Evolutionary conservation across 441 rosid genomes (phyloP).

Genomic region (Hypseocharis bilobata): DNA sequence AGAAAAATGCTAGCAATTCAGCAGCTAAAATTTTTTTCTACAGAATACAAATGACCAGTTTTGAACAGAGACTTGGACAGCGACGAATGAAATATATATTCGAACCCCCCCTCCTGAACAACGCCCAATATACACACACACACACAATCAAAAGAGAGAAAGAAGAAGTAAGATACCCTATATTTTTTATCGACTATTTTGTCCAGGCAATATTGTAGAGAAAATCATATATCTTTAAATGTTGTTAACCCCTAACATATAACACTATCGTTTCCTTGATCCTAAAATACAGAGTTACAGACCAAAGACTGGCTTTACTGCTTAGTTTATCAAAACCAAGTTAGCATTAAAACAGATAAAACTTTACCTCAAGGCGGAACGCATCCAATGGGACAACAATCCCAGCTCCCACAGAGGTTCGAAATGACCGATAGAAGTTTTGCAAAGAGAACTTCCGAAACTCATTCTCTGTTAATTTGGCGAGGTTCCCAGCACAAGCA

Average conservation of each 20-base stretch:
- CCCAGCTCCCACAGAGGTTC: constrained; percentile 75
- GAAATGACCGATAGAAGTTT: constrained; percentile 47
- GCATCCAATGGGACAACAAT: constrained; percentile 62
- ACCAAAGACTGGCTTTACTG: not conserved
- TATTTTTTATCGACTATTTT: too few species aligned
- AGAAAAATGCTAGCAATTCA: too few species aligned
- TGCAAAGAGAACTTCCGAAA: constrained; percentile 39
- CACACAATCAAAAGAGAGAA: not conserved
- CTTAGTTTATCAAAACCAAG: not conserved
- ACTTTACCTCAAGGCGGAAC: constrained; percentile 71
- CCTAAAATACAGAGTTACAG: not conserved
- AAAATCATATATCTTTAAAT: not conserved
- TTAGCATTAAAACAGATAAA: constrained; percentile 11
- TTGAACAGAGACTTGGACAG: too few species aligned
- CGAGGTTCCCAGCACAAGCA: constrained; percentile 68
- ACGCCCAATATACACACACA: not conserved
- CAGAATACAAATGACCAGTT: too few species aligned
- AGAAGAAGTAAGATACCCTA: too few species aligned
- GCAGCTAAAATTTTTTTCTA: too few species aligned
- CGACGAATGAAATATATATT: too few species aligned
- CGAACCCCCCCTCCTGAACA: too few species aligned
- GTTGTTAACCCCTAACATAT: not conserved
- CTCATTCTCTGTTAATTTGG: constrained; percentile 59
- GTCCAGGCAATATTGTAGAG: not conserved
- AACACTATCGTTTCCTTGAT: not conserved